Evolutionary conservation across 495 filamentous ascomycete species (phyloP), one percentile per base, ranked within the genome.

Genomic region (Gamarada debralockiae): DNA sequence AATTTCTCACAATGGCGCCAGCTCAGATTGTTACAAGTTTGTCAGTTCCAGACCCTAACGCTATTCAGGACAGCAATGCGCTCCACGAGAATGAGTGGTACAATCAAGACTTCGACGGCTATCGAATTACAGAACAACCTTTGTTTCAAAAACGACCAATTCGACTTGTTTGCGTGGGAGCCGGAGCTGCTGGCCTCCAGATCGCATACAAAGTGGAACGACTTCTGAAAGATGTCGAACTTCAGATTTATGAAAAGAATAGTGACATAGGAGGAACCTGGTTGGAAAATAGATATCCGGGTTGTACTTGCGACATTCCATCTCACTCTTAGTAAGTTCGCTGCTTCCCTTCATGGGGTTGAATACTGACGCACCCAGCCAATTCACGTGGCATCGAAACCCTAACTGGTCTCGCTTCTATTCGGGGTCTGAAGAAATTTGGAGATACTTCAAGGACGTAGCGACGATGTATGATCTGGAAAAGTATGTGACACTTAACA

Each of bases 221-320:
- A 6, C 59, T 70, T 29, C 52, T 57, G 2, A 15, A 56, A 6
- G 47, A 63, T 47, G 69, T 73, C 43, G 78, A 85, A 12, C 68
- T 85, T 17, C 73, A 77, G 29, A 75, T 89, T 36, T 93, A 89
- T 65, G 89, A 93, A 63, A 92, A 91, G 75, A 92, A 92, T 56
- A 63, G 65, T 0, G 86, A 85, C 41, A 72, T 81, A 45, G 79
- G 77, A 18, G 80, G 80, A 8, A 81, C 80, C 0, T 83, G 80
- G 80, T 69, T 74, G 42, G 79, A 82, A 61, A 82, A 82, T 58
- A 66, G 71, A 13, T 83, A 83, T 50, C 77, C 77, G 0, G 76
- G 76, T 21, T 78, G 75, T 55, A 62, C 66, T 54, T 81, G 78
- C 61, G 78, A 81, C 55, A 63, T 80, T 34, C 78, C 76, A 15